Base-by-base conservation (phyloP, 306 rosid species). In the Comarum palustre region DNA sequence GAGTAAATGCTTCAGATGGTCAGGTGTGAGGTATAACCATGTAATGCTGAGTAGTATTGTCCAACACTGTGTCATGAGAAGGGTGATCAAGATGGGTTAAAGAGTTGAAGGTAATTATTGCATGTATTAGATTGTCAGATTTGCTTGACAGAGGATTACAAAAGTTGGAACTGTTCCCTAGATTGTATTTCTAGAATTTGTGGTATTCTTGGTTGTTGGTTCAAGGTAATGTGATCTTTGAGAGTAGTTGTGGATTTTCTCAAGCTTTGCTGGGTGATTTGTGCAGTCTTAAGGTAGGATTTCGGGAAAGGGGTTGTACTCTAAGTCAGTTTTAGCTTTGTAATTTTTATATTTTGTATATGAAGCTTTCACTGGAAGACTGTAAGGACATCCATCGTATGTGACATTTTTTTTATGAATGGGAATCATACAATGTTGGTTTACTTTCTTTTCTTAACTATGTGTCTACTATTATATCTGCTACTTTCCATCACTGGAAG, bases 171-270 rank as follows among this genome's bases (percentile, higher is more conserved):
- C 48, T 62, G 6, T 76, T 72, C 65, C 58, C 50, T 50, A 71
- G 85, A 75, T 71, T 76, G 86, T 83, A 76, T 74, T 78, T 19
- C 41, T 68, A 27, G 57, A 76, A 82, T 69, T 62, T 71, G 66
- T 68, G 69, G 51, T 70, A 10, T 67, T 75, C 85, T 78, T 76
- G 68, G 81, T 66, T 58, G 80, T 48, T 31, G 25, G 52, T 58
- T 79, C 51, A 78, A 69, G 88, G 79, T 77, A 81, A 34, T 77
- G 80, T 62, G 42, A 76, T 76, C 84, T 65, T 71, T 71, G 89
- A 78, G 74, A 82, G 71, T 80, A 71, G 73, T 85, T 9, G 67
- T 76, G 58, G 75, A 58, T 75, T 58, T 64, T 80, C 72, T 52
- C 34, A 29, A 81, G 75, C 80, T 60, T 52, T 65, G 22, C 72